A percentile compares a stretch with the other conserved stretches of the same genome.
These are phyloP conservation scores for Epichloe scottii DNA, from an alignment of 2,329 filamentous ascomycete species.

Conservation along the genomic window DNA sequence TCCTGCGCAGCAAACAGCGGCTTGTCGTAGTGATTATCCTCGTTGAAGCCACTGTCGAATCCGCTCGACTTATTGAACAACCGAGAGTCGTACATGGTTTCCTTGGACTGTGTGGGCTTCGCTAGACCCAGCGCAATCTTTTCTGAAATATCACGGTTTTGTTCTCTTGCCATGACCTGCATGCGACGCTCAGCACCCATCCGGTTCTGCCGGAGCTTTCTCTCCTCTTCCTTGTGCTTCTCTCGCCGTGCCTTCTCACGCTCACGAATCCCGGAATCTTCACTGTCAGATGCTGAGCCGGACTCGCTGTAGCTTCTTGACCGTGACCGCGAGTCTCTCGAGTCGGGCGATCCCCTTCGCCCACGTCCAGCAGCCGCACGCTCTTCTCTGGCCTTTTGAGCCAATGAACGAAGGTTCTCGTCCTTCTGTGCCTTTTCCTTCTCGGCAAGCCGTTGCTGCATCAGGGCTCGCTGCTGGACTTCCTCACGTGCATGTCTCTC, in stretches of 20 bases:
- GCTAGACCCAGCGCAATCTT: conserved; percentile 91
- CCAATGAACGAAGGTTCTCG: conserved; percentile 75
- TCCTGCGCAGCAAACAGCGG: conserved; percentile 93
- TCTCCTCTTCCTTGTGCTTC: conserved; percentile 67
- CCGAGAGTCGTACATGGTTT: conserved; percentile 94
- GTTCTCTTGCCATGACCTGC: conserved; percentile 86
- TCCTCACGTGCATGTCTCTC: conserved; percentile 93
- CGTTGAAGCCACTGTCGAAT: conserved; percentile 87
- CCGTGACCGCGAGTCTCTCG: conserved; percentile 26
- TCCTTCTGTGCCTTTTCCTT: conserved; percentile 95
- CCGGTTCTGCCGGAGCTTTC: conserved; percentile 80
- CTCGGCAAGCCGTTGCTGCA: conserved; percentile 93
- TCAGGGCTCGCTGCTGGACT: conserved; percentile 78
- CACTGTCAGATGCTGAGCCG: conserved; percentile 38
- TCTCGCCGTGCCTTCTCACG: conserved; percentile 69
- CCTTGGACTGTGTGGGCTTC: conserved; percentile 82
- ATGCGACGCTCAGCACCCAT: conserved; percentile 91
- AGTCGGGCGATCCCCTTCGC: conserved; percentile 22
- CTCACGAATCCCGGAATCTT: conserved; percentile 60
- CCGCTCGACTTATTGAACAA: conserved; percentile 91
- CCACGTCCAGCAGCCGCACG: conserved; percentile 42
- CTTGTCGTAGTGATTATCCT: conserved; percentile 96
- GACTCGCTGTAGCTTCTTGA: conserved; percentile 40
- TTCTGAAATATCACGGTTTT: conserved; percentile 93
- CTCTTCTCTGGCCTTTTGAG: conserved; percentile 85